phyloP scores from a whole-genome alignment of 306 rosid species.

The Vigna reflexopilosa region DNA sequence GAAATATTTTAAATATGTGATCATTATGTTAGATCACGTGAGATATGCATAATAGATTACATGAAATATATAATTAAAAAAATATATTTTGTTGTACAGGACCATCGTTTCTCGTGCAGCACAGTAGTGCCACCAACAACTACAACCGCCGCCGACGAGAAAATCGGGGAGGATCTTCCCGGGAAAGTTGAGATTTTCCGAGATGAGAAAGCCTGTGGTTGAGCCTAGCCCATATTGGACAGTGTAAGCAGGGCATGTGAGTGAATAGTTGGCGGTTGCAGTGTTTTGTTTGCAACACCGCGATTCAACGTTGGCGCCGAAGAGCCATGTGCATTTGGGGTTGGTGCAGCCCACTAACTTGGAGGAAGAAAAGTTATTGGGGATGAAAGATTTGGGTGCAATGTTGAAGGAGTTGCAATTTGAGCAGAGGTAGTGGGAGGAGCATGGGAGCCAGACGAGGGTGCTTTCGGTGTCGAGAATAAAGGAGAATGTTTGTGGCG shows the following conservation, averaged over 20 bases:
- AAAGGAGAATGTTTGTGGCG: too few species aligned
- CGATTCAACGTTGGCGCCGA: constrained; percentile 50
- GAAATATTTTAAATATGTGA: too few species aligned
- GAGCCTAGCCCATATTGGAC: constrained; percentile 72
- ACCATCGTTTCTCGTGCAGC: too few species aligned
- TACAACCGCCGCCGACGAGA: too few species aligned
- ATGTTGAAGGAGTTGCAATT: constrained; percentile 57
- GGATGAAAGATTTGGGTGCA: constrained; percentile 56
- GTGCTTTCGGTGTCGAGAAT: too few species aligned
- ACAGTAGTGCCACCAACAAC: too few species aligned
- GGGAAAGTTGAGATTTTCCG: constrained; percentile 65
- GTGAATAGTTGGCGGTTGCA: constrained; percentile 49
- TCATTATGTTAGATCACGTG: too few species aligned
- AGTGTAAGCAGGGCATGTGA: constrained; percentile 60
- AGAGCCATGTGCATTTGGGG: constrained; percentile 44
- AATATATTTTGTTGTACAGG: too few species aligned
- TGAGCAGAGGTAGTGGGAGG: constrained; percentile 69
- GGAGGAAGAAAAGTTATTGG: constrained; percentile 65
- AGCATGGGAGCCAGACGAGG: too few species aligned
- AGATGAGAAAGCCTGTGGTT: constrained; percentile 64
- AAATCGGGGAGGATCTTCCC: background rate
- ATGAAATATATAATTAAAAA: too few species aligned
- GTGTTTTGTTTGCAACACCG: constrained; percentile 46
- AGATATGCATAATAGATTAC: too few species aligned
- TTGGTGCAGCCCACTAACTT: constrained; percentile 60